Evolutionary conservation across 1,284 basidiomycete species (phyloP).

Genomic region (Ustilago esculenta): DNA sequence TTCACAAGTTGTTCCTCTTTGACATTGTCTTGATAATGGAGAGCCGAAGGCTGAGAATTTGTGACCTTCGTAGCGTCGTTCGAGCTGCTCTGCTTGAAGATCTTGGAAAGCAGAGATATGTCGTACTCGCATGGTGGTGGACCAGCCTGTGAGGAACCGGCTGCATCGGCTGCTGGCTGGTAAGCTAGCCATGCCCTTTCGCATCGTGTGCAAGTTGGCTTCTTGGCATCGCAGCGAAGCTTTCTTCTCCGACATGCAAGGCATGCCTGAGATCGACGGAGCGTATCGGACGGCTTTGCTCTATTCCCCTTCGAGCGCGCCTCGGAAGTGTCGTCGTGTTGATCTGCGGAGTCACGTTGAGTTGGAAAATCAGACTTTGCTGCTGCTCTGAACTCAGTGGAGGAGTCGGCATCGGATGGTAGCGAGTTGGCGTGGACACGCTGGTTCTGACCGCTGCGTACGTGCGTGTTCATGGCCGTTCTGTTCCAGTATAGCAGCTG

Average conservation of each 20-base stretch:
- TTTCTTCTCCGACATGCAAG: constrained; percentile 38
- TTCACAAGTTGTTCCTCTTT: not conserved
- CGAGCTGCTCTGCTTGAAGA: constrained; percentile 20
- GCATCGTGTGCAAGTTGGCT: constrained; percentile 38
- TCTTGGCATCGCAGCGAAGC: constrained; percentile 37
- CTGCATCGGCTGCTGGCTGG: constrained; percentile 2
- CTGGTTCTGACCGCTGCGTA: constrained; percentile 3
- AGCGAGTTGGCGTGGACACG: not conserved
- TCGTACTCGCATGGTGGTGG: constrained; percentile 40
- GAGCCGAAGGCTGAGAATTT: not conserved
- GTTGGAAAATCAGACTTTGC: not conserved
- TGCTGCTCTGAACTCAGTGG: too few species aligned
- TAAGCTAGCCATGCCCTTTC: constrained; percentile 35
- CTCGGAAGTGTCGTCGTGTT: constrained; percentile 6
- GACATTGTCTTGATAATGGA: not conserved
- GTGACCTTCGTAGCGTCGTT: not conserved
- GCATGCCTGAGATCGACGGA: constrained; percentile 36
- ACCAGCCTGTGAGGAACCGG: not conserved
- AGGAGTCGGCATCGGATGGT: too few species aligned
- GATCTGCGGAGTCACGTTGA: not conserved
- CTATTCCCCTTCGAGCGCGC: not conserved
- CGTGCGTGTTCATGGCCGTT: not conserved
- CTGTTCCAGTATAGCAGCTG: constrained; percentile 8
- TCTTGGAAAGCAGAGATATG: constrained; percentile 27
- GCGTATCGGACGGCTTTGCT: constrained; percentile 16